Base-by-base conservation (phyloP, 2,329 filamentous ascomycete genomes). In the Fusarium austroafricanum region DNA sequence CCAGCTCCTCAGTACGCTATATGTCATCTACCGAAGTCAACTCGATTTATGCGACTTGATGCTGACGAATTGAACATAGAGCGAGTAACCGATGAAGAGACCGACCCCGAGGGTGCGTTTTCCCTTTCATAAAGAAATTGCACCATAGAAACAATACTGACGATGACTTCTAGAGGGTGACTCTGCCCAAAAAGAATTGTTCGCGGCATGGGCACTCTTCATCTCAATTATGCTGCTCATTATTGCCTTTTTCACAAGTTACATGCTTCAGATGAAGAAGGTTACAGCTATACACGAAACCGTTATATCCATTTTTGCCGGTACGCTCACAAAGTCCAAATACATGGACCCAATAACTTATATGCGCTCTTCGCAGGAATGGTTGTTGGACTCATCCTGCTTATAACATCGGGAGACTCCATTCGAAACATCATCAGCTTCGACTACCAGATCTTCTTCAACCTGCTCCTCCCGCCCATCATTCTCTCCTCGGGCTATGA, bases 381-480 rank as follows among this genome's bases (percentile, higher is more conserved):
- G 96, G 91, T 94, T 60, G 93, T 99, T 63, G 96, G 96, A 8
- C 84, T 99, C 73, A 87, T 97, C 61, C 89, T 99, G 60, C 89
- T 96, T 75, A 83, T 97, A 67, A 92, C 89, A 42, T 90, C 91
- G 52, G 90, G 91, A 70, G 90, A 93, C 66, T 93, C 91, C 67
- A 94, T 99, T 73, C 91, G 94, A 78, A 92, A 92, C 77, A 90
- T 93, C 68, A 94, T 99, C 76, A 97, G 91, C 80, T 99, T 99
- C 84, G 92, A 98, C 83, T 97, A 97, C 79, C 94, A 98, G 77
- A 97, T 98, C 84, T 99, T 99, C 85, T 99, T 99, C 86, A 99
- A 99, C 80, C 88, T 99, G 44, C 88, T 99, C 14, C 91, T 99
- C n/a, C 96, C 96, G 37, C 96, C 96, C 57, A 99, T 99, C 77